phyloP scores from a whole-genome alignment of 2,329 filamentous ascomycete species.

The Tothia fuscella region DNA sequence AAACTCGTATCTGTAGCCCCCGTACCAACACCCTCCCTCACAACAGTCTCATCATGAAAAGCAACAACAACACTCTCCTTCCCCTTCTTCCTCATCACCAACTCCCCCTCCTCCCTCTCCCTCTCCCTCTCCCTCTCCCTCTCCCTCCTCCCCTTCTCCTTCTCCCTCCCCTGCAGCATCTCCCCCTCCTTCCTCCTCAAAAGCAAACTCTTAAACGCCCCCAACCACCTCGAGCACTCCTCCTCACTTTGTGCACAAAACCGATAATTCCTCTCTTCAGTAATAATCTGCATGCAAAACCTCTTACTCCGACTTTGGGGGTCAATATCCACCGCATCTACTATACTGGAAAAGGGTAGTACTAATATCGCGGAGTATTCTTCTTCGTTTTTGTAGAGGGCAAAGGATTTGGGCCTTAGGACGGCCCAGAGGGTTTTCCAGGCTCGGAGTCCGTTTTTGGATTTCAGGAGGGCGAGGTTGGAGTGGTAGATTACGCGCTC shows the following conservation, averaged over 20 bases:
- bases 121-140: no score
- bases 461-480: constrained; percentile 73
- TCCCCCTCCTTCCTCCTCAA: constrained; percentile 47
- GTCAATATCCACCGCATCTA: constrained; percentile 88
- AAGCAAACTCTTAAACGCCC: constrained; percentile 78
- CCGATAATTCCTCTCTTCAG: constrained; percentile 60
- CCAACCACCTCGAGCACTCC: constrained; percentile 68
- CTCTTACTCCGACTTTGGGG: constrained; percentile 73
- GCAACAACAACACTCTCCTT: no score
- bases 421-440: constrained; percentile 97
- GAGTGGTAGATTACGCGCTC: constrained; percentile 93
- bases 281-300: constrained; percentile 85
- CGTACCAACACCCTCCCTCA: no score
- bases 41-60: no score
- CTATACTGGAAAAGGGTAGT: constrained; percentile 62
- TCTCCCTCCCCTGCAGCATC: background rate
- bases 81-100: no score
- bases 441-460: constrained; percentile 70
- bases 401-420: constrained; percentile 69
- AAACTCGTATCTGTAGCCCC: no score
- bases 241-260: constrained; percentile 63
- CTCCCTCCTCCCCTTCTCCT: background rate
- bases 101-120: no score
- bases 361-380: constrained; percentile 84
- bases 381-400: constrained; percentile 82